phyloP scores from a whole-genome alignment of 441 rosid species.

The Bruguiera hainesii region DNA sequence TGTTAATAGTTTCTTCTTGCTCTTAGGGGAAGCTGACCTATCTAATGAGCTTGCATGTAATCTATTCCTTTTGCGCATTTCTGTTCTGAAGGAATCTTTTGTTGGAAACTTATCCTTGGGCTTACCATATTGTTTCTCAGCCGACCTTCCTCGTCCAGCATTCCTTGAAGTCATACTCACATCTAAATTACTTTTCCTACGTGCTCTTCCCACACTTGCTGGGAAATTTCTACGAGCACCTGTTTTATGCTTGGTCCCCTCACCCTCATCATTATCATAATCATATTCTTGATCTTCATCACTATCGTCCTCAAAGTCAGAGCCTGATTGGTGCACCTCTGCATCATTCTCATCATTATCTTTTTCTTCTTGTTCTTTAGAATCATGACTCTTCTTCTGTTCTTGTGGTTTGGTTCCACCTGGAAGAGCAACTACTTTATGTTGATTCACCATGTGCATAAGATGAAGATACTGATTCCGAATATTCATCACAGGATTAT shows the following conservation, averaged over 20 bases:
- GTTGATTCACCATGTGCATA: slow-evolving; percentile 54
- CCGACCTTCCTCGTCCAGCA: slow-evolving; percentile 18
- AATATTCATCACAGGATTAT: slow-evolving; percentile 45
- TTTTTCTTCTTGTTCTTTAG: slow-evolving; percentile 31
- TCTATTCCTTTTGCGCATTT: neutral
- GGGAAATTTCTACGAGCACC: slow-evolving; percentile 29
- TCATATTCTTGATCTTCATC: slow-evolving; percentile 35
- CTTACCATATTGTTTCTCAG: slow-evolving; percentile 11
- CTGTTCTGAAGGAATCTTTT: slow-evolving; percentile 6
- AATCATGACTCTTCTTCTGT: slow-evolving; percentile 24
- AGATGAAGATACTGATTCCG: slow-evolving; percentile 72
- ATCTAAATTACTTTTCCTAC: slow-evolving; percentile 22
- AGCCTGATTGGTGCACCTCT: slow-evolving; percentile 20
- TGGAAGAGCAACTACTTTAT: slow-evolving; percentile 29
- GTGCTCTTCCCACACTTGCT: slow-evolving; percentile 25
- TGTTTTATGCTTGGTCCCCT: slow-evolving; percentile 17
- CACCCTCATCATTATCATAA: slow-evolving; percentile 27
- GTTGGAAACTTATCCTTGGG: neutral
- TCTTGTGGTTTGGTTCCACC: slow-evolving; percentile 42
- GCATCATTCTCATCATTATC: slow-evolving; percentile 24
- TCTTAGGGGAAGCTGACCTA: slow-evolving; percentile 15
- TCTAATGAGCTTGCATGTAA: slow-evolving; percentile 5
- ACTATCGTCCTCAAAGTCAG: slow-evolving; percentile 40
- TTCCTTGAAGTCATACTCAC: slow-evolving; percentile 12
- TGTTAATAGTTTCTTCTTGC: slow-evolving; percentile 9